Percentiles rank a stretch among this genome's conserved stretches.
phyloP scores from a whole-genome alignment of 768 basidiomycete genomes.

The Psilocybe subaeruginosa region DNA sequence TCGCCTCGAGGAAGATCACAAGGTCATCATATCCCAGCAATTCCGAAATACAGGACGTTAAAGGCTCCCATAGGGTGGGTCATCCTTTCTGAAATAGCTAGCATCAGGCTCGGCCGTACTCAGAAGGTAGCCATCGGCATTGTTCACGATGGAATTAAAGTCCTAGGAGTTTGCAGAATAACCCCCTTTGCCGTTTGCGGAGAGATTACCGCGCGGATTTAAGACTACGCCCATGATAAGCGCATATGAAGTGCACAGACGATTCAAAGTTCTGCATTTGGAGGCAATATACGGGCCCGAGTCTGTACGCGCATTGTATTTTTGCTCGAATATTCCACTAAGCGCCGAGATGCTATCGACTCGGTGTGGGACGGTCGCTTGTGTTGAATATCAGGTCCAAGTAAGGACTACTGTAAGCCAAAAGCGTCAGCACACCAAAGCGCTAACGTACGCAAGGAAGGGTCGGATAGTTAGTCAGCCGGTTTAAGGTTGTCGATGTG shows the following conservation, averaged over 20 bases:
- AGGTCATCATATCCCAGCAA: background rate
- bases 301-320: background rate
- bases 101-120: background rate
- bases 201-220: background rate
- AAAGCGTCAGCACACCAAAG: background rate
- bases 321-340: conserved; percentile 4
- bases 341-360: conserved; percentile 5
- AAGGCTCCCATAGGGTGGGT: background rate
- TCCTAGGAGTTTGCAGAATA: background rate
- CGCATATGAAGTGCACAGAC: background rate
- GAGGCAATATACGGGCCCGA: background rate
- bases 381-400: conserved; percentile 1
- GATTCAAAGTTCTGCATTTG: background rate
- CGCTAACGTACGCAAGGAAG: background rate
- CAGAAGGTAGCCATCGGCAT: background rate
- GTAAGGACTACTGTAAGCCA: background rate
- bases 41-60: background rate
- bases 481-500: background rate
- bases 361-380: background rate
- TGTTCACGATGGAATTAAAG: background rate
- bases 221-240: background rate
- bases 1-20: background rate
- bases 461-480: background rate
- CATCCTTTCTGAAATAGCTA: background rate
- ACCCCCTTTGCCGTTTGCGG: background rate